Conservation (phyloP, 257 asterid genomes). For the Jacaranda mimosifolia region DNA sequence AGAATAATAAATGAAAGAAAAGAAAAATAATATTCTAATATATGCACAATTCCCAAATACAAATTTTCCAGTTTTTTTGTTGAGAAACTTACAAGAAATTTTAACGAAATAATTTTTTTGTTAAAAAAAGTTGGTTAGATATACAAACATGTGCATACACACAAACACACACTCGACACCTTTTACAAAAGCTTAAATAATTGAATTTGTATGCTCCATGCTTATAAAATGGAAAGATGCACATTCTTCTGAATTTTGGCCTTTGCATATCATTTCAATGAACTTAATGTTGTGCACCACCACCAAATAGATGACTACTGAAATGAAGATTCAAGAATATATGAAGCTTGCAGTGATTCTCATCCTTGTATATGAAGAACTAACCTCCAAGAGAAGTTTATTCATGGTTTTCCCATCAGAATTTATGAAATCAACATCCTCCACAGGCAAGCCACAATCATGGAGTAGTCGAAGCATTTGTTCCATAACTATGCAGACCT, state of each 20-base stretch:
- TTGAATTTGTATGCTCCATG: background rate
- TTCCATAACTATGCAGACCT: conserved; percentile 95
- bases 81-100: no score
- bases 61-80: no score
- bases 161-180: background rate
- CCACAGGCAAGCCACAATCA: conserved; percentile 83
- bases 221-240: background rate
- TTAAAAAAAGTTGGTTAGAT: background rate
- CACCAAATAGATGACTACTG: background rate
- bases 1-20: no score
- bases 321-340: background rate
- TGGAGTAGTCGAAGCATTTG: conserved; percentile 95
- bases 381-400: conserved; percentile 84
- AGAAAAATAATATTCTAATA: no score
- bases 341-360: conserved; percentile 10
- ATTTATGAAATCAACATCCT: conserved; percentile 90
- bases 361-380: conserved; percentile 35
- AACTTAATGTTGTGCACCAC: background rate
- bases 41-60: no score
- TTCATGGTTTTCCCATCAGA: conserved; percentile 93
- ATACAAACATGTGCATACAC: background rate
- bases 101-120: no score
- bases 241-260: background rate
- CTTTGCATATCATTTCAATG: background rate
- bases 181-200: background rate